Conservation (phyloP, 148 eudicot genomes). For the Fagopyrum tataricum region DNA sequence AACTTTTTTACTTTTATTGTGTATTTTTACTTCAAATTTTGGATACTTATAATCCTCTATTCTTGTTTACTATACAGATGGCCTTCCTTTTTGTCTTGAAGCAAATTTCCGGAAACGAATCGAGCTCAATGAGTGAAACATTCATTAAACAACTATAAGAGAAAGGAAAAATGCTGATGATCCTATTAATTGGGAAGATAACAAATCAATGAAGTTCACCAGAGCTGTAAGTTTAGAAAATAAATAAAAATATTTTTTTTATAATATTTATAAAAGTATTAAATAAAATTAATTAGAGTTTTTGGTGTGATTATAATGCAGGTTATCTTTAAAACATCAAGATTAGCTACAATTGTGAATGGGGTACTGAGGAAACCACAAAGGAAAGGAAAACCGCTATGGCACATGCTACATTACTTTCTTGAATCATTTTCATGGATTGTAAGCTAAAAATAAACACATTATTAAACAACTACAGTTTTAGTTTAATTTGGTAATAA, state of each 20-base stretch:
- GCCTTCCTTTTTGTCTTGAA: constrained; percentile 76
- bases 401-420: constrained; percentile 14
- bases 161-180: constrained; percentile 66
- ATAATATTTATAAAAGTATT: too few relatives aligned
- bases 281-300: background rate
- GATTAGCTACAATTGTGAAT: constrained; percentile 96
- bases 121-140: constrained; percentile 37
- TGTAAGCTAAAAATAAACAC: background rate
- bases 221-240: constrained; percentile 61
- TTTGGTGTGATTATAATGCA: constrained; percentile 21
- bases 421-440: background rate
- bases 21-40: background rate
- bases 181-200: constrained; percentile 75
- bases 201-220: constrained; percentile 84
- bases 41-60: constrained; percentile 8
- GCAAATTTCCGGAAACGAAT: constrained; percentile 71
- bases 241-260: background rate
- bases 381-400: constrained; percentile 55
- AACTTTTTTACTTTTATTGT: background rate
- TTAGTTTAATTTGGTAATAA: too few relatives aligned
- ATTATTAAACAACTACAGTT: background rate
- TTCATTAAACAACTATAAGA: constrained; percentile 91
- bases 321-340: constrained; percentile 95
- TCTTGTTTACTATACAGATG: constrained; percentile 45
- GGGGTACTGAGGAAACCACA: constrained; percentile 95